phyloP scores from a whole-genome alignment of 2,329 filamentous ascomycete species.

The Pseudogymnoascus sp. region DNA sequence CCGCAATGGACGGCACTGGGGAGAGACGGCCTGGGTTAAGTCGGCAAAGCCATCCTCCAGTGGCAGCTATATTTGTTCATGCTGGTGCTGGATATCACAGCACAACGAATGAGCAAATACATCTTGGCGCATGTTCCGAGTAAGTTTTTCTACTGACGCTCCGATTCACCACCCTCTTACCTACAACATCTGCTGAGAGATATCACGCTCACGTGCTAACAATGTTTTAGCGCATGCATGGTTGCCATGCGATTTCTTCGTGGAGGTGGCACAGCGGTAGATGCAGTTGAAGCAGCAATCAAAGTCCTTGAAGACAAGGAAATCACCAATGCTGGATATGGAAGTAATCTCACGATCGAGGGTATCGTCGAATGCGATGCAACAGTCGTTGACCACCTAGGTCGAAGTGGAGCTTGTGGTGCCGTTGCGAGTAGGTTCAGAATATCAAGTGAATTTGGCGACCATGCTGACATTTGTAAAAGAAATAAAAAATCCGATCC shows the following conservation, averaged over 20 bases:
- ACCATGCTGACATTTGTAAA: slow-evolving; percentile 17
- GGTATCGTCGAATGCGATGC: slow-evolving; percentile 92
- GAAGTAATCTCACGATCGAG: slow-evolving; percentile 87
- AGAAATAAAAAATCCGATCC: slow-evolving; percentile 92
- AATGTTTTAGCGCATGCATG: slow-evolving; percentile 58
- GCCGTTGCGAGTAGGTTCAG: slow-evolving; percentile 71
- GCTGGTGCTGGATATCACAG: slow-evolving; percentile 94
- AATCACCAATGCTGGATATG: slow-evolving; percentile 93
- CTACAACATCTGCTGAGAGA: slow-evolving; percentile 14
- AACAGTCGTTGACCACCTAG: slow-evolving; percentile 81
- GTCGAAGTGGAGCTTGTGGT: slow-evolving; percentile 86
- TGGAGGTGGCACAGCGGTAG: slow-evolving; percentile 68
- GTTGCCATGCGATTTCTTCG: slow-evolving; percentile 74
- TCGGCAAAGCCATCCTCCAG: slow-evolving; percentile 18
- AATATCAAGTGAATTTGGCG: slow-evolving; percentile 12
- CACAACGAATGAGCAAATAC: slow-evolving; percentile 70
- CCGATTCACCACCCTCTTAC: not conserved
- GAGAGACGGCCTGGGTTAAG: slow-evolving; percentile 19
- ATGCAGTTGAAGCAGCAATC: slow-evolving; percentile 85
- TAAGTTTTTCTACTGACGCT: slow-evolving; percentile 40
- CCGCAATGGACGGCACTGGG: slow-evolving; percentile 24
- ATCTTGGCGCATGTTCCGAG: slow-evolving; percentile 82
- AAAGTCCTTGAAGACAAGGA: slow-evolving; percentile 84
- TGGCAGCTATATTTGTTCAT: slow-evolving; percentile 84
- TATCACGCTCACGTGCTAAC: slow-evolving; percentile 1